phyloP scores from a whole-genome alignment of 495 filamentous ascomycete genomes.

The Talaromyces proteolyticus region DNA sequence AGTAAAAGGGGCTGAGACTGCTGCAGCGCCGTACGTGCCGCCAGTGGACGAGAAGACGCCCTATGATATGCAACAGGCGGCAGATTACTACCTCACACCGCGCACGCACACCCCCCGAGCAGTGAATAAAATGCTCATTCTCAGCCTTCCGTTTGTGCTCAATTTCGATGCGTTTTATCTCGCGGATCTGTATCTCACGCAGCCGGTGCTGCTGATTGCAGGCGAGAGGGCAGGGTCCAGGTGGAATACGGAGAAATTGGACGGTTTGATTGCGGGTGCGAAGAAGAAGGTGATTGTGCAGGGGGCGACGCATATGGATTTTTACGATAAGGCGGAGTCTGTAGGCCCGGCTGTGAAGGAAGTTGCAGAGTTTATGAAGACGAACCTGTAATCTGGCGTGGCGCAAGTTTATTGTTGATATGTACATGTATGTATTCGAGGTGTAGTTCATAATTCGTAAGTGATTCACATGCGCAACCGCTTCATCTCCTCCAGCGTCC shows the following conservation, averaged over 20 bases:
- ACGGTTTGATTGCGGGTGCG: constrained; percentile 4
- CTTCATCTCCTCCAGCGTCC: constrained; percentile 71
- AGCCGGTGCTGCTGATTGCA: constrained; percentile 7
- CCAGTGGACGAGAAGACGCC: constrained; percentile 8
- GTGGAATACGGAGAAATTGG: constrained; percentile 9
- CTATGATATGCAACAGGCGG: constrained; percentile 4
- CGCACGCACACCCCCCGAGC: neutral
- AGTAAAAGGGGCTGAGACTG: constrained; percentile 2
- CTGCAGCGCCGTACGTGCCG: constrained; percentile 7
- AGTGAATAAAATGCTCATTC: constrained; percentile 7
- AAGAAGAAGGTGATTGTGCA: constrained; percentile 7
- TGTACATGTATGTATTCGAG: too few relatives aligned
- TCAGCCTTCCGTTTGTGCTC: constrained; percentile 5
- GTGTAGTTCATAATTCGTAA: too few relatives aligned
- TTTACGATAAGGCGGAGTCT: constrained; percentile 7
- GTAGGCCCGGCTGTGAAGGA: neutral
- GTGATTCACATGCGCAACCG: constrained; percentile 56
- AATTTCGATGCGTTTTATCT: constrained; percentile 8
- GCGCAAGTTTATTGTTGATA: too few relatives aligned
- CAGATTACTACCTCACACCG: constrained; percentile 3
- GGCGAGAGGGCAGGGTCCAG: constrained; percentile 7
- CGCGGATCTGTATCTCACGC: constrained; percentile 7
- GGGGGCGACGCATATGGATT: constrained; percentile 7
- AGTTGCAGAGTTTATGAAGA: neutral
- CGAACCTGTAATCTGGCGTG: too few relatives aligned